Base-by-base conservation (phyloP, 257 asterid genomes). In the Rhazya stricta region DNA sequence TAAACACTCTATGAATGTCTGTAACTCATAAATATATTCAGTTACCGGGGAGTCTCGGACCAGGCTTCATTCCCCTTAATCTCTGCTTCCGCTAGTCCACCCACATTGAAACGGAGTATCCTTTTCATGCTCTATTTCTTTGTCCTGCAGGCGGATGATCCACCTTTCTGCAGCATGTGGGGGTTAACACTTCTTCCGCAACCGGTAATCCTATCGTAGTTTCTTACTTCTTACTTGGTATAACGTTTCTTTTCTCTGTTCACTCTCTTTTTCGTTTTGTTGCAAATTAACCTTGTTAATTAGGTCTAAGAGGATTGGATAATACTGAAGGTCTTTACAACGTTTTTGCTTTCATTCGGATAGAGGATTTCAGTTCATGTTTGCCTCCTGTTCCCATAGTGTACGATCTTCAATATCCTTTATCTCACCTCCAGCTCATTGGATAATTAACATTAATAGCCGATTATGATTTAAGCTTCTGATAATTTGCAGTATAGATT, bases 51-150 rank as follows among this genome's bases (percentile, higher is more conserved):
- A 78, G 81, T 54, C 69, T 86, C 90, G 90, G 90, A 86, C 90
- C 90, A 86, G 90, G 90, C 90, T 86, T 86, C 90, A 86, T 86
- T 86, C 90, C 90, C 86, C 87, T 74, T 84, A 86, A 82, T 74
- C 45, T 12, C 46, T 75, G 76, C 73, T 61, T 69, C 79, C 58
- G 42, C 23, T 36, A 32, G 29, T 27, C 39, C 67, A 29, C 41
- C 13, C 39, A 5, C 8, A 58, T 0, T n/a, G 10, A 8, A 23
- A n/a, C n/a, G 3, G 32, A 0, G 11, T 61, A 29, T 3, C 9
- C 4, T 16, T 32, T 61, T n/a, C 12, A 8, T 30, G 66, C 66
- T 27, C 37, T 19, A 27, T 21, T 15, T 36, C 37, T 58, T 58
- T 27, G 37, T 25, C 10, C 43, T 34, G 46, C 71, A 30, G 50